Evolutionary conservation across 1,139 yeast species (phyloP).

Genomic region (Ogataea hybrid): DNA sequence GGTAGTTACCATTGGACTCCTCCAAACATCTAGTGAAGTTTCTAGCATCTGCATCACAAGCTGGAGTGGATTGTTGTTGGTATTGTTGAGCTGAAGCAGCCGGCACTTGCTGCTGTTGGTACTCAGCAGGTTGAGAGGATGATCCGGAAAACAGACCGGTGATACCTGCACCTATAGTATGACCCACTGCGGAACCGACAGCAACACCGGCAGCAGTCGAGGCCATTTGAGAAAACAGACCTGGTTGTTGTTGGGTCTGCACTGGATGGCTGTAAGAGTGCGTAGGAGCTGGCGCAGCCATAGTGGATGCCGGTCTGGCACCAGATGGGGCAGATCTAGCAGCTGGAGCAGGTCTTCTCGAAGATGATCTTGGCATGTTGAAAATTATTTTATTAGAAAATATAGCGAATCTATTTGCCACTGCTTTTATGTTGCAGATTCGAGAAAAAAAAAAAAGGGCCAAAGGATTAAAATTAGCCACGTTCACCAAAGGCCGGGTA

Average conservation of each 20-base stretch:
- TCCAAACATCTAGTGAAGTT: constrained; percentile 93
- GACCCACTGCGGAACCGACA: constrained; percentile 96
- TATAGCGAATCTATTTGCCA: constrained; percentile 6
- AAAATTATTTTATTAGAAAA: constrained; percentile 4
- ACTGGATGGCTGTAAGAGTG: constrained; percentile 28
- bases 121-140: constrained; percentile 50
- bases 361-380: constrained; percentile 61
- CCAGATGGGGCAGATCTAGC: constrained; percentile 27
- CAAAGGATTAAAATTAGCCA: background rate
- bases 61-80: constrained; percentile 52
- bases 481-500: background rate
- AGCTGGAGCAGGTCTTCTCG: constrained; percentile 49
- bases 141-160: constrained; percentile 83
- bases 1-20: constrained; percentile 93
- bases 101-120: constrained; percentile 35
- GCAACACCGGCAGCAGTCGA: constrained; percentile 99
- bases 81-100: constrained; percentile 34
- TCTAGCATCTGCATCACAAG: constrained; percentile 92
- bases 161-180: constrained; percentile 93
- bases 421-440: constrained; percentile 7
- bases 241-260: constrained; percentile 58
- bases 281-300: constrained; percentile 37
- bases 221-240: constrained; percentile 96
- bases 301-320: constrained; percentile 40
- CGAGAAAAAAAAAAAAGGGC: constrained; percentile 2